phyloP scores from a whole-genome alignment of 1,284 basidiomycete genomes.

The Veloporphyrellus conicus region DNA sequence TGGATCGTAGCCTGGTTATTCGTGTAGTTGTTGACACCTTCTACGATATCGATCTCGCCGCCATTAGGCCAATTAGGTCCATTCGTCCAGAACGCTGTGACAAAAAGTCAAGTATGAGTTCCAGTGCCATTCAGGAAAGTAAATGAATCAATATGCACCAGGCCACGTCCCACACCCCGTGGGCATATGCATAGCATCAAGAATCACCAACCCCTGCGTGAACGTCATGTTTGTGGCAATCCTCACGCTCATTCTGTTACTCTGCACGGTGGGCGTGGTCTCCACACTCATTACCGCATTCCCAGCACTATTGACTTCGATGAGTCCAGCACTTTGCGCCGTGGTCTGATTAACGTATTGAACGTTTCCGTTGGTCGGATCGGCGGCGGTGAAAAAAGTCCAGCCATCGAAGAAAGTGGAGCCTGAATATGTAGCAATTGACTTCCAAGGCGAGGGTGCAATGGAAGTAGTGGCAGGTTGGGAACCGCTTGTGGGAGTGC shows the following conservation, averaged over 20 bases:
- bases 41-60: constrained; percentile 86
- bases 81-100: constrained; percentile 49
- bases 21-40: constrained; percentile 75
- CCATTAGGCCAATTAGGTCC: constrained; percentile 69
- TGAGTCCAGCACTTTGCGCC: constrained; percentile 49
- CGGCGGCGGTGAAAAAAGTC: constrained; percentile 65
- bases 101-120: constrained; percentile 12
- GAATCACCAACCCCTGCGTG: constrained; percentile 63
- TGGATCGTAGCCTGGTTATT: constrained; percentile 80
- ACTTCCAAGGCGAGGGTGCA: constrained; percentile 35
- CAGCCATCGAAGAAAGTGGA: constrained; percentile 75
- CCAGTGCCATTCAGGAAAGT: constrained; percentile 26
- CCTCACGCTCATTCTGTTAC: constrained; percentile 69
- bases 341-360: constrained; percentile 54
- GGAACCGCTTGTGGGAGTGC: constrained; percentile 20
- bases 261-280: constrained; percentile 65
- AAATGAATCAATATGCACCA: constrained; percentile 36
- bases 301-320: constrained; percentile 60
- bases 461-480: constrained; percentile 19
- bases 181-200: constrained; percentile 89
- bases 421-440: constrained; percentile 44
- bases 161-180: constrained; percentile 87
- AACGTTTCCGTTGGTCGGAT: constrained; percentile 77
- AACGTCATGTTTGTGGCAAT: constrained; percentile 64
- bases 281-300: constrained; percentile 82